Conservation (phyloP, 1,284 basidiomycete genomes). For the Cutaneotrichosporon daszewskae region DNA sequence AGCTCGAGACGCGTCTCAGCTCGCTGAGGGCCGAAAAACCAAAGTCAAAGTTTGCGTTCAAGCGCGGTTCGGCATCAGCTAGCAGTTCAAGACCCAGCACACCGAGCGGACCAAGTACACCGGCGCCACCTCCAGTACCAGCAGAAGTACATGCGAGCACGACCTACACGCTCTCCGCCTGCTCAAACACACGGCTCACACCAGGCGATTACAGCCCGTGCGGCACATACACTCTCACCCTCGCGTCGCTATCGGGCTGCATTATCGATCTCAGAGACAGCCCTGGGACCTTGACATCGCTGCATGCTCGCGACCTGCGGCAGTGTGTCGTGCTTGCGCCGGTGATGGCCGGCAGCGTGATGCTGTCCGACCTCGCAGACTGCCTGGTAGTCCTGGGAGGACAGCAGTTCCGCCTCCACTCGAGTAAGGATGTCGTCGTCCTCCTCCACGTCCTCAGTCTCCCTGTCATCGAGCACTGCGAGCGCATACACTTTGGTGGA, state of each 20-base stretch:
- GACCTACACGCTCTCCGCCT: constrained; percentile 42
- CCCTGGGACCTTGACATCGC: constrained; percentile 39
- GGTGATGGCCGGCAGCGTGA: constrained; percentile 59
- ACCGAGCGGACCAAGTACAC: constrained; percentile 9
- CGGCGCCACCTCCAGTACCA: constrained; percentile 12
- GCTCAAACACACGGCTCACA: constrained; percentile 43
- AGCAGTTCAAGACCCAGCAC: constrained; percentile 20
- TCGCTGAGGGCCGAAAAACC: constrained; percentile 52
- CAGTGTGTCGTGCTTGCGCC: constrained; percentile 62
- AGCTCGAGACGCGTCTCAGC: constrained; percentile 55
- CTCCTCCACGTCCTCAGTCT: constrained; percentile 61
- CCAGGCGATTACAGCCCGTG: background rate
- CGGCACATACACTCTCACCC: constrained; percentile 25
- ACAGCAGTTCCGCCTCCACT: constrained; percentile 82
- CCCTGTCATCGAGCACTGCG: constrained; percentile 69
- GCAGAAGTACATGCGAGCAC: constrained; percentile 12
- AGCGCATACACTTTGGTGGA: constrained; percentile 55
- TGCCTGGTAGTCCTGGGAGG: constrained; percentile 64
- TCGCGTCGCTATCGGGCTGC: constrained; percentile 48
- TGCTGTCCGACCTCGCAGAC: constrained; percentile 58
- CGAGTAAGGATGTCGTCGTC: constrained; percentile 57
- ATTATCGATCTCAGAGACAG: constrained; percentile 58
- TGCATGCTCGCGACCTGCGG: constrained; percentile 58
- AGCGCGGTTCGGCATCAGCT: constrained; percentile 24
- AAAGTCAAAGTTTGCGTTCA: constrained; percentile 66